Conservation (phyloP, 345 rosid species). For the Eutrema japonicum region DNA sequence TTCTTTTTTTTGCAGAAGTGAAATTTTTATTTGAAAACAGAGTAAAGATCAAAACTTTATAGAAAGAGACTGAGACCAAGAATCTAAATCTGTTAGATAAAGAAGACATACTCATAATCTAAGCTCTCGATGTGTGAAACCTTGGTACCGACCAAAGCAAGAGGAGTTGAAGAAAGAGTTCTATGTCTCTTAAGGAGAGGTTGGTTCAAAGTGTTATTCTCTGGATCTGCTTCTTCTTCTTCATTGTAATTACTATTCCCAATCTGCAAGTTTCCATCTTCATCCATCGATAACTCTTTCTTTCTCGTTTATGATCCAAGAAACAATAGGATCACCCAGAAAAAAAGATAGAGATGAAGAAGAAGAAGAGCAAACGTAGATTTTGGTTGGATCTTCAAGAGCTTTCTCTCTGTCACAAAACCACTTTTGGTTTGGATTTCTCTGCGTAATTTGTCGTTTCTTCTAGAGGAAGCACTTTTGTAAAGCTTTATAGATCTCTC, state of each 20-base stretch:
- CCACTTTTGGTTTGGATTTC: slow-evolving; percentile 32
- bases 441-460: slow-evolving; percentile 34
- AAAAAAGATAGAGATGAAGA: background rate
- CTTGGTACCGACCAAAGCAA: slow-evolving; percentile 85
- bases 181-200: slow-evolving; percentile 84
- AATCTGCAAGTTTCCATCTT: slow-evolving; percentile 41
- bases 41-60: background rate
- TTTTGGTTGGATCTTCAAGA: slow-evolving; percentile 34
- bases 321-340: slow-evolving; percentile 21
- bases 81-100: background rate
- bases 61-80: background rate
- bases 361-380: slow-evolving; percentile 17
- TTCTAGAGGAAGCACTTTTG: slow-evolving; percentile 25
- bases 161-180: slow-evolving; percentile 76
- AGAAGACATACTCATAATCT: slow-evolving; percentile 75
- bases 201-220: slow-evolving; percentile 47
- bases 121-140: slow-evolving; percentile 90
- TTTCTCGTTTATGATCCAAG: slow-evolving; percentile 3
- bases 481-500: slow-evolving; percentile 35
- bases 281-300: slow-evolving; percentile 38
- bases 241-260: slow-evolving; percentile 40
- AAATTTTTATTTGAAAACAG: slow-evolving; percentile 5
- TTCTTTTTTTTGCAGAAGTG: background rate
- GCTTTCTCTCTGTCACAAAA: slow-evolving; percentile 27
- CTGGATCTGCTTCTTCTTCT: slow-evolving; percentile 45